These are phyloP conservation scores for Chaetomium globosum DNA, from an alignment of 2,329 filamentous ascomycete species.

Conservation along the genomic window DNA sequence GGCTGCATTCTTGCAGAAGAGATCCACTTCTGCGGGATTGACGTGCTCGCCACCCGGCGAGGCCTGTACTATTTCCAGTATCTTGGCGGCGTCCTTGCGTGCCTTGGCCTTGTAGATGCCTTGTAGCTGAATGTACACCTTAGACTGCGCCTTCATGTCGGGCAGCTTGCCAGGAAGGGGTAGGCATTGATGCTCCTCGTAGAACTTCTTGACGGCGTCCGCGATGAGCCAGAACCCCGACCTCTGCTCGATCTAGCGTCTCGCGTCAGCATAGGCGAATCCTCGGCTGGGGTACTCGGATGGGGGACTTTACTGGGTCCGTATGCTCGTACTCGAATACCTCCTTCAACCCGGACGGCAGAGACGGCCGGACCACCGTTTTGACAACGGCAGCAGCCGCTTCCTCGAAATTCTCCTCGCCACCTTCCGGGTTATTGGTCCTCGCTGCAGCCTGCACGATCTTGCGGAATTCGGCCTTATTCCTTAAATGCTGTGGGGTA, in stretches of 20 bases:
- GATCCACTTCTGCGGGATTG: constrained; percentile 74
- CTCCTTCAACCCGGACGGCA: constrained; percentile 71
- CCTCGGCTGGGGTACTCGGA: neutral
- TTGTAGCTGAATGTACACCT: constrained; percentile 85
- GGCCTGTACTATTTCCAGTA: constrained; percentile 65
- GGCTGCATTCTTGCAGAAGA: constrained; percentile 93
- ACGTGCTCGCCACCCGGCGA: constrained; percentile 56
- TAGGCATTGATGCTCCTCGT: constrained; percentile 69
- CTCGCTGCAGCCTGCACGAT: constrained; percentile 69
- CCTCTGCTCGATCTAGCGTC: constrained; percentile 45
- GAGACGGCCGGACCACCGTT: constrained; percentile 69
- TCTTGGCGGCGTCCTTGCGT: constrained; percentile 73
- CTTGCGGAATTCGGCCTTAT: constrained; percentile 79
- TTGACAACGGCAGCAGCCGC: constrained; percentile 86
- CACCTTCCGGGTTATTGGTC: constrained; percentile 75
- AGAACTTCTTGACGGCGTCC: constrained; percentile 75
- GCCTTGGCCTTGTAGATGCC: constrained; percentile 92
- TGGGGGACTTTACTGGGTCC: constrained; percentile 54
- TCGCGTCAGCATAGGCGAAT: constrained; percentile 27
- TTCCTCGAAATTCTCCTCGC: constrained; percentile 97
- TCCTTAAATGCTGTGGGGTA: constrained; percentile 77
- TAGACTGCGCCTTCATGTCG: constrained; percentile 96
- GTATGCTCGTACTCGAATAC: constrained; percentile 70
- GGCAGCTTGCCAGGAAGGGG: constrained; percentile 86
- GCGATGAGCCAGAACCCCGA: constrained; percentile 88